Evolutionary conservation across 352 stramenopile genomes (phyloP), one percentile per base, ranked within the genome.

Genomic region (Ochromonadaceae sp.): DNA sequence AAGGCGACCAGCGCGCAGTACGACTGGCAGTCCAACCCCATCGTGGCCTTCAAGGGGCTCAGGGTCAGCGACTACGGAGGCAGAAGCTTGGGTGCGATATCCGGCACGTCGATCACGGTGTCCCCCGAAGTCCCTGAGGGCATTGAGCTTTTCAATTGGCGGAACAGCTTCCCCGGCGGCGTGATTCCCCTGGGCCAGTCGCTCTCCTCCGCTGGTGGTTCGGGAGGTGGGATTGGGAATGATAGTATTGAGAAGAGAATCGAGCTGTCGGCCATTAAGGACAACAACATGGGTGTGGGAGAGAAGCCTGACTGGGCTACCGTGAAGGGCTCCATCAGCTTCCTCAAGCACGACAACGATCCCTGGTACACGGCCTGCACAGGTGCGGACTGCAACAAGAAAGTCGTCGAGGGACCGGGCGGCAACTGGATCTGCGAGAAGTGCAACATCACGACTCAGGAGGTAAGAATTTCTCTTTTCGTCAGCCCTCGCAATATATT

Each of bases 291-390:
- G 58, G 92, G 91, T 49, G 90, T 89, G 69, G 76, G 72, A 1
- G 89, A 97, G 58, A 98, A 98, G 77, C 83, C 88, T 20, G 91
- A 97, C 76, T 98, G 88, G 71, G 84, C 96, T 50, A 88, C 75
- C 31, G 87, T 97, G 57, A 96, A 97, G 73, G 90, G 78, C 44
- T 95, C 84, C 14, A 81, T 97, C 56, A 96, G 84, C 66, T 97
- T 95, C 68, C 91, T 98, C 72, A 97, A 96, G 77, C 40, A 42
- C 41, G 70, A 77, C 1, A 76, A 48, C 36, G 56, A 47, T 17
- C 71, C 79, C 15, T 91, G 83, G 83, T 91, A 91, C 70, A 81
- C 79, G 2, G 79, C 81, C 39, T 90, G 81, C 70, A 60, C 76
- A 28, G 79, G 70, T 12, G 81, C 84, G 28, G 80, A 77, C 39